Evolutionary conservation across 768 basidiomycete species (phyloP).

Genomic region (Leccinum disarticulatum): DNA sequence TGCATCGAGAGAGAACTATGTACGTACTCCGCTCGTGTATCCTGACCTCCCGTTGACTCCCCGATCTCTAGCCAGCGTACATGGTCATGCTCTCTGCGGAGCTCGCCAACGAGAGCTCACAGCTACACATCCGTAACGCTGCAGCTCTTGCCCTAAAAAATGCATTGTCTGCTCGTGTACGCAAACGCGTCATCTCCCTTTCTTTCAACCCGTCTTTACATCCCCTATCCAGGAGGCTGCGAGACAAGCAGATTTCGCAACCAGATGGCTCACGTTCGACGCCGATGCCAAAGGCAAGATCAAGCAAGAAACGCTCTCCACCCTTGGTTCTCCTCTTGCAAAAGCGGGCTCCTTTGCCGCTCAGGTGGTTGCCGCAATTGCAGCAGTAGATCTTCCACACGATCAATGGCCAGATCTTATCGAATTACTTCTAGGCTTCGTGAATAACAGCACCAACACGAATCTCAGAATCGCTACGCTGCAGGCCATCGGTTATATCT

Average conservation of each 20-base stretch:
- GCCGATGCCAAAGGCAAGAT: constrained; percentile 70
- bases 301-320: constrained; percentile 83
- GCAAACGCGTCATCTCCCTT: constrained; percentile 36
- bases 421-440: constrained; percentile 81
- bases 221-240: constrained; percentile 56
- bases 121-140: constrained; percentile 84
- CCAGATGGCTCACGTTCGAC: constrained; percentile 80
- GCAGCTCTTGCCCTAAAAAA: constrained; percentile 98
- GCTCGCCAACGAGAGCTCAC: constrained; percentile 71
- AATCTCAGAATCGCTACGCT: constrained; percentile 84
- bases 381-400: constrained; percentile 86
- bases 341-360: constrained; percentile 87
- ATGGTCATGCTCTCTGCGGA: constrained; percentile 87
- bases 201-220: constrained; percentile 17
- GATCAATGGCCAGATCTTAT: constrained; percentile 91
- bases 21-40: constrained; percentile 41
- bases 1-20: constrained; percentile 87
- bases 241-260: constrained; percentile 73
- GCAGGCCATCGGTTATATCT: constrained; percentile 96
- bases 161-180: constrained; percentile 83
- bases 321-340: constrained; percentile 67
- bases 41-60: constrained; percentile 11
- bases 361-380: constrained; percentile 93
- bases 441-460: constrained; percentile 69
- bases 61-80: constrained; percentile 74